Conservation (phyloP, 805 yeast genomes). For the Saturnispora sanitii region DNA sequence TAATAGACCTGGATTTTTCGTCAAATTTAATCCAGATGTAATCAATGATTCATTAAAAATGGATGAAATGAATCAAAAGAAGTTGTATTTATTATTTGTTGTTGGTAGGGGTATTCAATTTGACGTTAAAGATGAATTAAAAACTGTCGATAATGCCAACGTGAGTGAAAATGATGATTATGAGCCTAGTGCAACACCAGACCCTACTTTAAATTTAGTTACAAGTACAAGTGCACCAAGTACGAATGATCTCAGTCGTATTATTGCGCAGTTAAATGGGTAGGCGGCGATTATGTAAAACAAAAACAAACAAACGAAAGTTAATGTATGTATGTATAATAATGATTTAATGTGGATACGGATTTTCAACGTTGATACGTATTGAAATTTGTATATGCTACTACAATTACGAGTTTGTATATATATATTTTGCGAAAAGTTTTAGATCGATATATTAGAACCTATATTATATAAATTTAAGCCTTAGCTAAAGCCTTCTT, state of each 20-base stretch:
- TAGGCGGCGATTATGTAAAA: too few species aligned
- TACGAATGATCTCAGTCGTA: slow-evolving; percentile 7
- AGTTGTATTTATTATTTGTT: slow-evolving; percentile 23
- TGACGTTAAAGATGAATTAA: slow-evolving; percentile 7
- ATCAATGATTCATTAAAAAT: slow-evolving; percentile 11
- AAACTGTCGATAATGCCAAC: too few species aligned
- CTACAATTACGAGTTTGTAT: neutral
- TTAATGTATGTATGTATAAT: too few species aligned
- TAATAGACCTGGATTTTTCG: slow-evolving; percentile 14
- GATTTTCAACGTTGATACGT: too few species aligned
- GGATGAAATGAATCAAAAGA: slow-evolving; percentile 11
- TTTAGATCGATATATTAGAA: slow-evolving; percentile 3
- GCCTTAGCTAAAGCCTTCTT: slow-evolving; percentile 97
- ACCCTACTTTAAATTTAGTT: too few species aligned
- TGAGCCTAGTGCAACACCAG: slow-evolving; percentile 5
- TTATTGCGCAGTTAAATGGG: too few species aligned
- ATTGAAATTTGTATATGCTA: too few species aligned
- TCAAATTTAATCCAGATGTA: slow-evolving; percentile 15
- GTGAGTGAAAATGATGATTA: slow-evolving; percentile 16
- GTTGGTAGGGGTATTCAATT: slow-evolving; percentile 18
- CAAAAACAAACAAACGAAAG: too few species aligned
- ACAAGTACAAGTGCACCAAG: neutral
- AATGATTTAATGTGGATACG: too few species aligned
- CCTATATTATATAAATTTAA: slow-evolving; percentile 31
- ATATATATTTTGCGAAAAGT: neutral